phyloP scores from a whole-genome alignment of 2,329 filamentous ascomycete species.

The Leptoxyphium fumago region DNA sequence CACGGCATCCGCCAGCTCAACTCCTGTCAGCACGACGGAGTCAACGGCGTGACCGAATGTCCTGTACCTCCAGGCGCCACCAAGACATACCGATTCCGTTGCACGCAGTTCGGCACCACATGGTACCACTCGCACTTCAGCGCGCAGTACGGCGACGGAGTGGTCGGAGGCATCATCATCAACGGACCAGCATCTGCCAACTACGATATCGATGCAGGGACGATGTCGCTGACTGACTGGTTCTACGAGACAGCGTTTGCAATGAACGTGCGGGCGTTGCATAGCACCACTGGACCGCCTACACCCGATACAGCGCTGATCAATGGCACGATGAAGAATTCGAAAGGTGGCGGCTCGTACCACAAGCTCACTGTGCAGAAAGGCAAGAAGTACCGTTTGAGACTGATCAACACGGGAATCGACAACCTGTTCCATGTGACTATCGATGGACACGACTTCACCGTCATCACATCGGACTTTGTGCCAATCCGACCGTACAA shows the following conservation, averaged over 20 bases:
- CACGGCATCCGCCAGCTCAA: conserved; percentile 45
- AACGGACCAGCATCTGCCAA: conserved; percentile 29
- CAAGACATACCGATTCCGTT: conserved; percentile 41
- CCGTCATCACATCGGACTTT: conserved; percentile 30
- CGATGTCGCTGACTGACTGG: conserved; percentile 17
- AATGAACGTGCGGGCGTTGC: conserved; percentile 5
- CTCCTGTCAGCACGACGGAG: conserved; percentile 42
- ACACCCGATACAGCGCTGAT: conserved; percentile 21
- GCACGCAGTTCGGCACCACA: conserved; percentile 29
- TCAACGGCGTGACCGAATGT: conserved; percentile 31
- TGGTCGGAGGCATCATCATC: conserved; percentile 26
- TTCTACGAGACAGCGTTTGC: conserved; percentile 16
- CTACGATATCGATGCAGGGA: conserved; percentile 23
- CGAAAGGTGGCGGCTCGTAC: conserved; percentile 11
- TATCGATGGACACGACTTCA: conserved; percentile 28
- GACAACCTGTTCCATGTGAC: conserved; percentile 24
- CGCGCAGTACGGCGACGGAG: conserved; percentile 29
- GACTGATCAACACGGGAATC: conserved; percentile 27
- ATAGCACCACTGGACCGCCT: conserved; percentile 9
- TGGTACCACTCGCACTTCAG: conserved; percentile 32
- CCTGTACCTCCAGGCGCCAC: conserved; percentile 35
- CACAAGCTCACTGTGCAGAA: conserved; percentile 16
- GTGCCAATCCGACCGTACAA: conserved; percentile 28
- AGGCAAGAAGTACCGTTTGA: conserved; percentile 30
- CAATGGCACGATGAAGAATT: conserved; percentile 18